phyloP scores from a whole-genome alignment of 768 basidiomycete genomes.

The Leccinum fibrillosum region DNA sequence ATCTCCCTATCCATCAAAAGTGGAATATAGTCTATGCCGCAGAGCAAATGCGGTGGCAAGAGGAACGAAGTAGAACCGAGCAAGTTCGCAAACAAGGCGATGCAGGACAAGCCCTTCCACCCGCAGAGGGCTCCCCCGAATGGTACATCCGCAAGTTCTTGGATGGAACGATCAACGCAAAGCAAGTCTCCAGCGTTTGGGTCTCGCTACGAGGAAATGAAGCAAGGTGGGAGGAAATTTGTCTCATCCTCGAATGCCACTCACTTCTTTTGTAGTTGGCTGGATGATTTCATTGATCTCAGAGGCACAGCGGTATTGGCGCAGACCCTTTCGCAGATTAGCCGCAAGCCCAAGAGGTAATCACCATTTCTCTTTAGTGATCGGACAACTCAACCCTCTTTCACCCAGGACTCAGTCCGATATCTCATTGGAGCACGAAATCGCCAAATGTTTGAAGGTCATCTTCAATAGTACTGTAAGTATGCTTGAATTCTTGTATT shows the following conservation, averaged over 20 bases:
- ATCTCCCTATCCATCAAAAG: constrained; percentile 76
- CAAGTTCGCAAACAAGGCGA: constrained; percentile 60
- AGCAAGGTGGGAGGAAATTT: constrained; percentile 52
- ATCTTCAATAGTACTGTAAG: constrained; percentile 69
- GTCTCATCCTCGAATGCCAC: constrained; percentile 2
- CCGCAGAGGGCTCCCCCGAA: constrained; percentile 74
- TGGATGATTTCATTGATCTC: constrained; percentile 66
- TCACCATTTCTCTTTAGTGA: constrained; percentile 1
- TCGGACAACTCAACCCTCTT: constrained; percentile 1
- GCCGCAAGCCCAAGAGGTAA: constrained; percentile 69
- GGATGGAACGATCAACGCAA: constrained; percentile 77
- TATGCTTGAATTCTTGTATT: constrained; percentile 7
- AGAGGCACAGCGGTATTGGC: constrained; percentile 86
- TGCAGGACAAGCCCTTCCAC: constrained; percentile 48
- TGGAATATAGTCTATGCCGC: constrained; percentile 89
- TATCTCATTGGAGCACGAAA: constrained; percentile 75
- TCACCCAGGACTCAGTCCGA: constrained; percentile 43
- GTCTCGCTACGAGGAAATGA: constrained; percentile 81
- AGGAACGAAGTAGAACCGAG: constrained; percentile 63
- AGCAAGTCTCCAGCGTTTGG: constrained; percentile 72
- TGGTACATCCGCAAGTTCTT: constrained; percentile 93
- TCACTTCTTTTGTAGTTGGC: constrained; percentile 57
- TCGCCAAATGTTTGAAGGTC: constrained; percentile 81
- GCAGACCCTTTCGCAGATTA: constrained; percentile 71
- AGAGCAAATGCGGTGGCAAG: constrained; percentile 75